phyloP scores from a whole-genome alignment of 1,139 yeast species.

The Pichia sp. region DNA sequence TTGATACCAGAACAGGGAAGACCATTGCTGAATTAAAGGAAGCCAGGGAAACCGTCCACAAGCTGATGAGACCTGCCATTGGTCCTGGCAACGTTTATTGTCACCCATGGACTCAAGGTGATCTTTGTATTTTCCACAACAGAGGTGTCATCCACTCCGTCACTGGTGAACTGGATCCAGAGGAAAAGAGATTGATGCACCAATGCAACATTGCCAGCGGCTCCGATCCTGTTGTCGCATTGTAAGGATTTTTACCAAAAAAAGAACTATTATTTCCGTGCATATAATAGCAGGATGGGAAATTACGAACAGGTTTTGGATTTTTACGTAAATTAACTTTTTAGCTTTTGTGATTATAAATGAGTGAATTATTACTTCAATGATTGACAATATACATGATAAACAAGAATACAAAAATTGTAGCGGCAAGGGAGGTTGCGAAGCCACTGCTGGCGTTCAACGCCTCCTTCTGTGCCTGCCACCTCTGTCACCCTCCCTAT shows the following conservation, averaged over 20 bases:
- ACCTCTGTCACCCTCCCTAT: conserved; percentile 20
- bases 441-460: neutral
- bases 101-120: conserved; percentile 79
- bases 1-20: conserved; percentile 54
- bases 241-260: conserved; percentile 12
- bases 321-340: neutral
- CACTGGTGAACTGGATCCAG: conserved; percentile 76
- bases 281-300: neutral
- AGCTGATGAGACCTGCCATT: conserved; percentile 81
- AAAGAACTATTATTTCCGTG: neutral
- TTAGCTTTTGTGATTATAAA: neutral
- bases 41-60: conserved; percentile 67
- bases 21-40: conserved; percentile 54
- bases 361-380: neutral
- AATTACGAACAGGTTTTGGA: neutral
- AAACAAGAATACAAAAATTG: neutral
- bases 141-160: conserved; percentile 89
- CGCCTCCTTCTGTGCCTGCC: conserved; percentile 15
- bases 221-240: conserved; percentile 45
- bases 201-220: conserved; percentile 90
- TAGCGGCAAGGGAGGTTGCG: neutral
- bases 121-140: conserved; percentile 77
- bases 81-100: conserved; percentile 69
- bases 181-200: conserved; percentile 81
- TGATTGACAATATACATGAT: neutral